Conservation (phyloP, 257 asterid genomes). For the Nicotiana obtusifolia region DNA sequence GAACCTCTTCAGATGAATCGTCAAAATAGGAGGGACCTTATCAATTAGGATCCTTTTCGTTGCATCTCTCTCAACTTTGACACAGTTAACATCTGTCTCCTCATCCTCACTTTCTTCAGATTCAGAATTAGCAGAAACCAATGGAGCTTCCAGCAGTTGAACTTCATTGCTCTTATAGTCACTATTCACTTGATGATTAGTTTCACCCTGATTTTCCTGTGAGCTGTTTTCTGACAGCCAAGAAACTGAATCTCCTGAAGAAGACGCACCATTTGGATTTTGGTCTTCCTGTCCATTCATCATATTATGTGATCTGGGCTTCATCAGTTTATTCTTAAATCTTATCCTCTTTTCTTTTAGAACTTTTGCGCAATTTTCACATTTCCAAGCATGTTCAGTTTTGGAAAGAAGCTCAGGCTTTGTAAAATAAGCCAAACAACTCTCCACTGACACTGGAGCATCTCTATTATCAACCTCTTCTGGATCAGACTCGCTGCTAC, state of each 20-base stretch:
- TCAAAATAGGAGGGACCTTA: conserved; percentile 67
- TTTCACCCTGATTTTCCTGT: conserved; percentile 15
- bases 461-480: conserved; percentile 76
- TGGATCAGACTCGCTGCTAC: conserved; percentile 71
- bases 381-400: conserved; percentile 91
- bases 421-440: conserved; percentile 66
- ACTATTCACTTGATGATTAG: conserved; percentile 8
- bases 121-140: conserved; percentile 23
- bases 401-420: conserved; percentile 74
- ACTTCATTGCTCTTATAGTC: conserved; percentile 9
- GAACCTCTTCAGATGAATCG: conserved; percentile 85
- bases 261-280: neutral
- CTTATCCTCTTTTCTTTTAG: conserved; percentile 39
- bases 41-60: conserved; percentile 58
- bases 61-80: conserved; percentile 87
- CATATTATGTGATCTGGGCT: conserved; percentile 16
- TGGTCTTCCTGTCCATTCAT: conserved; percentile 23
- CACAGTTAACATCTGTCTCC: conserved; percentile 27
- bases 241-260: conserved; percentile 15
- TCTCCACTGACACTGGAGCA: conserved; percentile 79
- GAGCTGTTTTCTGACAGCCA: conserved; percentile 18
- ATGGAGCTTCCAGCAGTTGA: conserved; percentile 12
- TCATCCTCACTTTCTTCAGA: conserved; percentile 35
- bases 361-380: conserved; percentile 80
- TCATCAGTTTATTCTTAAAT: conserved; percentile 26